Evolutionary conservation across 2,329 filamentous ascomycete species (phyloP).

Genomic region (Colletotrichum zoysiae): DNA sequence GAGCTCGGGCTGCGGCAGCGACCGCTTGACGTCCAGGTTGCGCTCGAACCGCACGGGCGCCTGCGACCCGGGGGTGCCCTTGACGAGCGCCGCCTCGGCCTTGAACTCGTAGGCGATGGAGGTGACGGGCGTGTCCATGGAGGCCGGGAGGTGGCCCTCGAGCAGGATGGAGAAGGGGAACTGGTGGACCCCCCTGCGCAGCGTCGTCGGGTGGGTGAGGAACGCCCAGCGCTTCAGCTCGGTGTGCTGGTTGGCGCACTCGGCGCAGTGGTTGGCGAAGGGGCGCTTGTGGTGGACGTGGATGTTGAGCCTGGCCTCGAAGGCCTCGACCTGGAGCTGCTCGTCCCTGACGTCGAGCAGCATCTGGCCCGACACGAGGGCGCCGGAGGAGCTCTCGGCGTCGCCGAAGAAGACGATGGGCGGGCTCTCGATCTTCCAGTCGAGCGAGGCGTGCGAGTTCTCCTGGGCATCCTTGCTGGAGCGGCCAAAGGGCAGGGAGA

Average conservation of each 20-base stretch:
- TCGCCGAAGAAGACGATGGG: constrained; percentile 87
- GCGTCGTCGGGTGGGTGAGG: constrained; percentile 66
- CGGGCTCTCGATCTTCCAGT: constrained; percentile 83
- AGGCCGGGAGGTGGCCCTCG: constrained; percentile 86
- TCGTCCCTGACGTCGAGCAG: constrained; percentile 79
- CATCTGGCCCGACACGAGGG: constrained; percentile 86
- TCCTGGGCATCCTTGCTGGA: constrained; percentile 54
- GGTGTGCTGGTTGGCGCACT: constrained; percentile 79
- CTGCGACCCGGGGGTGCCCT: constrained; percentile 46
- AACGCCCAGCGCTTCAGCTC: constrained; percentile 86
- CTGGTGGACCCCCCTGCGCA: constrained; percentile 72
- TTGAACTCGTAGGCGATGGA: constrained; percentile 83
- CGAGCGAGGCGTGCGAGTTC: constrained; percentile 58
- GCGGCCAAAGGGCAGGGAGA: constrained; percentile 55
- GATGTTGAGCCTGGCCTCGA: constrained; percentile 79
- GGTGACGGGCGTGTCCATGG: constrained; percentile 79
- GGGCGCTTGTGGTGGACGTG: constrained; percentile 84
- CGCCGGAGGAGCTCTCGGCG: constrained; percentile 81
- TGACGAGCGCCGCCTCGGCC: constrained; percentile 72
- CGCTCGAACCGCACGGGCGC: constrained; percentile 71
- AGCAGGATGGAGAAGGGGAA: constrained; percentile 93
- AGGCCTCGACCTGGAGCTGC: constrained; percentile 65
- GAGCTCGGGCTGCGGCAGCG: constrained; percentile 77
- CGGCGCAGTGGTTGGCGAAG: constrained; percentile 80
- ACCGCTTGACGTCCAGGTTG: constrained; percentile 80